Evolutionary conservation across 768 basidiomycete genomes (phyloP).

Genomic region (Amanita phalloides): DNA sequence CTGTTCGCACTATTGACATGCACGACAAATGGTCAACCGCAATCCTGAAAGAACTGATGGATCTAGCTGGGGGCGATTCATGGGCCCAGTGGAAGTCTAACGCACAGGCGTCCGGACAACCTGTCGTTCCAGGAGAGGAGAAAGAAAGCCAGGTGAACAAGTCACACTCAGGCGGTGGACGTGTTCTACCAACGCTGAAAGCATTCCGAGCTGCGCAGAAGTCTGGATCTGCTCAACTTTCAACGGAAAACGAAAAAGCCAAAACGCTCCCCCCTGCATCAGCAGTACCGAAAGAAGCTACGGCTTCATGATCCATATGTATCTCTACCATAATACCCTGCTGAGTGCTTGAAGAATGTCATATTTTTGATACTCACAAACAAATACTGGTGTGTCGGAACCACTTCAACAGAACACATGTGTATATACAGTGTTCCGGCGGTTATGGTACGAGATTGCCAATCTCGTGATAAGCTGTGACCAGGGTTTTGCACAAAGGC

Average conservation of each 20-base stretch:
- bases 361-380: too few relatives aligned
- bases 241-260: background rate
- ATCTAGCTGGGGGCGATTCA: slow-evolving; percentile 44
- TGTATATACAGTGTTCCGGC: too few relatives aligned
- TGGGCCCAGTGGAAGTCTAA: slow-evolving; percentile 49
- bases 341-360: background rate
- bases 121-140: slow-evolving; percentile 37
- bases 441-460: too few relatives aligned
- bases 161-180: background rate
- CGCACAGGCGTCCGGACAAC: slow-evolving; percentile 33
- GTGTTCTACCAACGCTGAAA: slow-evolving; percentile 15
- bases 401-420: too few relatives aligned
- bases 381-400: too few relatives aligned
- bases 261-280: background rate
- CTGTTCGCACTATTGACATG: slow-evolving; percentile 36
- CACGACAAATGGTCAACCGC: slow-evolving; percentile 59
- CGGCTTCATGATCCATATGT: background rate
- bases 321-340: background rate
- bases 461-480: too few relatives aligned
- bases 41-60: slow-evolving; percentile 65
- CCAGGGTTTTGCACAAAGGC: too few relatives aligned
- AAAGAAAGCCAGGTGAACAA: slow-evolving; percentile 7
- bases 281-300: background rate
- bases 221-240: background rate
- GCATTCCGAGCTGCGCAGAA: slow-evolving; percentile 10